Base-by-base conservation (phyloP, 208 protist species). In the Acanthamoeba royreba region DNA sequence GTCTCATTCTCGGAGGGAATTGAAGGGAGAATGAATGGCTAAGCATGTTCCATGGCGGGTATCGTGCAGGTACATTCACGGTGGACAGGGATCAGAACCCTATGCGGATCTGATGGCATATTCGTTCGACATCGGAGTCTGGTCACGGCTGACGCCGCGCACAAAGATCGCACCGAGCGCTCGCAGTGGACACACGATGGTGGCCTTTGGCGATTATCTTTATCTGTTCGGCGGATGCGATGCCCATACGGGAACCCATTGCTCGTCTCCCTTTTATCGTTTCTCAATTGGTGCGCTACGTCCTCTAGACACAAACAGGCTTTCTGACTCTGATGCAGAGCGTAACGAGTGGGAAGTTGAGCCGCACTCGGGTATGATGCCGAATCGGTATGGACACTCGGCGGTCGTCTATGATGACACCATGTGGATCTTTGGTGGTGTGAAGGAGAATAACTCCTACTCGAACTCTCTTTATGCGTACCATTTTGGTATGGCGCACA, bases 351-450 rank as follows among this genome's bases (percentile, higher is more conserved):
- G 74, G 74, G 74, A 85, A 49, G 46, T 33, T 22, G 74, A 52
- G 74, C 46, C 8, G 19, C 2, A 8, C 35, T 55, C 11, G 19
- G 74, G 74, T 1, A 31, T 85, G 25, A 42, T 85, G 33, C 74
- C 74, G 1, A 43, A 83, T 22, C 72, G 40, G 40, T 85, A 85
- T 47, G 74, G 46, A 13, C 74, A 85, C 74, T 52, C 74, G n/a
- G 74, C 74, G 17, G 46, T 85, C 7, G 74, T 85, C 17, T 9
- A 43, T 31, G 46, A 85, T 42, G 17, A n/a, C 25, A n/a, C 74
- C 46, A 85, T 85, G 74, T 85, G 74, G 74, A 31, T 85, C 74
- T 85, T 85, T 85, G 74, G 74, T 4, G 74, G 74, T n/a, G 74
- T 85, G 5, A 42, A 85, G 13, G 15, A 85, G 22, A 31, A 47